A percentile compares a stretch with the other conserved stretches of the same genome.
phyloP scores from a whole-genome alignment of 2,329 filamentous ascomycete species.

The Ilyonectria mors-panacis region DNA sequence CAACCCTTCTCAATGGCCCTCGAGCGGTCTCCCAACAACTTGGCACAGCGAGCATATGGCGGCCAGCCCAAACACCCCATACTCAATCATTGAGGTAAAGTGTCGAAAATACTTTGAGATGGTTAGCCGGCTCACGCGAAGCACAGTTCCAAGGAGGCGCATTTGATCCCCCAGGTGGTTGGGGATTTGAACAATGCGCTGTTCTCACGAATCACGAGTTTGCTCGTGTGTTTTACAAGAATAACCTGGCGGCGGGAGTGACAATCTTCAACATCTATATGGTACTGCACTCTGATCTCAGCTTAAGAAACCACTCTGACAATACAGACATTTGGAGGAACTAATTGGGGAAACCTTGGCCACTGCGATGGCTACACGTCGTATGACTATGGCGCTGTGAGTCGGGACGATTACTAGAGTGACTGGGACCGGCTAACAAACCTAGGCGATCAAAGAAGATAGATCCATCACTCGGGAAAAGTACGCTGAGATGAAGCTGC shows the following conservation, averaged over 20 bases:
- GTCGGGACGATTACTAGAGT: constrained; percentile 21
- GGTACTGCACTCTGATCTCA: constrained; percentile 58
- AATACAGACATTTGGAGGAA: constrained; percentile 77
- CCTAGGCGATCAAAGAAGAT: constrained; percentile 73
- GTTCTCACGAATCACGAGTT: constrained; percentile 80
- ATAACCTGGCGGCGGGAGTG: constrained; percentile 75
- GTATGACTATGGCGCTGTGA: constrained; percentile 66
- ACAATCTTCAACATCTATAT: constrained; percentile 83
- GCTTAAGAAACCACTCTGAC: constrained; percentile 12
- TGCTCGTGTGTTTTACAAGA: constrained; percentile 85
- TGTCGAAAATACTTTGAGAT: fast-evolving
- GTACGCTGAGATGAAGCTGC: constrained; percentile 83
- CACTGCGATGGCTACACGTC: constrained; percentile 76
- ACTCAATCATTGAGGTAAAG: constrained; percentile 64
- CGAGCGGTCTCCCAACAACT: constrained; percentile 53
- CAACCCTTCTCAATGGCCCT: constrained; percentile 63
- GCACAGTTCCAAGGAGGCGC: constrained; percentile 77
- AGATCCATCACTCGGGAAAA: constrained; percentile 79
- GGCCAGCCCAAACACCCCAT: constrained; percentile 77
- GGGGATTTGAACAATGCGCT: constrained; percentile 77
- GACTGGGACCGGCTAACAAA: not conserved
- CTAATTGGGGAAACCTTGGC: constrained; percentile 87
- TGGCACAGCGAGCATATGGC: constrained; percentile 70
- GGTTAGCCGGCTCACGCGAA: not conserved
- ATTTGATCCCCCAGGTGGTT: constrained; percentile 82